phyloP scores from a whole-genome alignment of 1,284 basidiomycete species.

The Puccinia polysora region DNA sequence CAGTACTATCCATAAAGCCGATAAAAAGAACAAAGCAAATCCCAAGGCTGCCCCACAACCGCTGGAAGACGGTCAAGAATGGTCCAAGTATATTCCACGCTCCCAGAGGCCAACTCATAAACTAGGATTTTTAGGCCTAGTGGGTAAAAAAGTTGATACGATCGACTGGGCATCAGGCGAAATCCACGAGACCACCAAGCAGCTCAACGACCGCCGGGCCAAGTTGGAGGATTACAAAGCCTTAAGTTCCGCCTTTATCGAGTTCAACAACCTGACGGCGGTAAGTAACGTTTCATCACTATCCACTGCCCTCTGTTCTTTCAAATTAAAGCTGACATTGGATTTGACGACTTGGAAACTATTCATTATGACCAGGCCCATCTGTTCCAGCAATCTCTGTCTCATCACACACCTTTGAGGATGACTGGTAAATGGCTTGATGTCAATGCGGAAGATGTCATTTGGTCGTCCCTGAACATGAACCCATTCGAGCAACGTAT shows the following conservation, averaged over 20 bases:
- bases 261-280: conserved; percentile 87
- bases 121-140: conserved; percentile 61
- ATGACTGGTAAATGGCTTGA: conserved; percentile 63
- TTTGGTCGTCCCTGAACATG: conserved; percentile 80
- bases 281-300: conserved; percentile 45
- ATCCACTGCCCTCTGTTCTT: conserved; percentile 42
- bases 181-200: conserved; percentile 58
- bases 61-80: conserved; percentile 47
- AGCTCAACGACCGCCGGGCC: conserved; percentile 59
- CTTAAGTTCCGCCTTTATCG: conserved; percentile 68
- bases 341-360: too few relatives aligned
- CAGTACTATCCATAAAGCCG: conserved; percentile 65
- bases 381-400: conserved; percentile 60
- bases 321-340: neutral
- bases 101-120: conserved; percentile 69
- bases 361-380: too few relatives aligned
- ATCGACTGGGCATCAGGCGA: conserved; percentile 76
- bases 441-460: conserved; percentile 75
- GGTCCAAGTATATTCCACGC: conserved; percentile 63
- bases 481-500: conserved; percentile 82
- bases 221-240: conserved; percentile 61
- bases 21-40: conserved; percentile 52
- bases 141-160: conserved; percentile 76
- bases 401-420: conserved; percentile 56
- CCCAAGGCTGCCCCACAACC: conserved; percentile 47